A percentile compares a stretch with the other conserved stretches of the same genome.
phyloP scores from a whole-genome alignment of 192 early-diverging fungal species.

The Backusella tuberculispora region DNA sequence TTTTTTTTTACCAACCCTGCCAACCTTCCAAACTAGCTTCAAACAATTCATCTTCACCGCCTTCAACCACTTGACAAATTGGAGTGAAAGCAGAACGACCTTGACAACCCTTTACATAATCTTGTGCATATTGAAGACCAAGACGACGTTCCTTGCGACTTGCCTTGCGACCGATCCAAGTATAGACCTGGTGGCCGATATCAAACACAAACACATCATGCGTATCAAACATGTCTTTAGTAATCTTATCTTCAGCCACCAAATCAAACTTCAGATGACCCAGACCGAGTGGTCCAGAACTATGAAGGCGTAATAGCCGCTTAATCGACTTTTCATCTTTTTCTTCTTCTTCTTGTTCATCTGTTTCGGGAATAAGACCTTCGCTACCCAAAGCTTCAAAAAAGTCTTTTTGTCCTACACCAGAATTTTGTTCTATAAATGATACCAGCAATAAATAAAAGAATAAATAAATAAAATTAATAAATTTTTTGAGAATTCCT shows the following conservation, averaged over 20 bases:
- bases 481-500: neutral
- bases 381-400: conserved; percentile 69
- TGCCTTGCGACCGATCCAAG: conserved; percentile 63
- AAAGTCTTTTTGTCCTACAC: conserved; percentile 54
- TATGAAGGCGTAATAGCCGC: conserved; percentile 35
- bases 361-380: conserved; percentile 53
- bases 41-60: conserved; percentile 65
- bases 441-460: neutral
- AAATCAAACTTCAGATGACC: conserved; percentile 53
- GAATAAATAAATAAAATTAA: neutral
- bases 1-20: conserved; percentile 40
- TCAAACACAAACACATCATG: conserved; percentile 76
- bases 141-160: conserved; percentile 53
- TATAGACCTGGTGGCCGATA: conserved; percentile 57
- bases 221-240: conserved; percentile 50
- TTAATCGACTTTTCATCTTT: conserved; percentile 15
- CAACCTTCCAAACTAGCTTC: conserved; percentile 46
- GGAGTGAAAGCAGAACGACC: conserved; percentile 22
- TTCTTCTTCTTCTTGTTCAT: conserved; percentile 29
- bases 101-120: conserved; percentile 24
- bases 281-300: conserved; percentile 23
- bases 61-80: conserved; percentile 50
- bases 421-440: conserved; percentile 61
- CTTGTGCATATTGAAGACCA: conserved; percentile 67
- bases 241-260: conserved; percentile 55